phyloP scores from a whole-genome alignment of 306 rosid species.

The Biancaea sappan region DNA sequence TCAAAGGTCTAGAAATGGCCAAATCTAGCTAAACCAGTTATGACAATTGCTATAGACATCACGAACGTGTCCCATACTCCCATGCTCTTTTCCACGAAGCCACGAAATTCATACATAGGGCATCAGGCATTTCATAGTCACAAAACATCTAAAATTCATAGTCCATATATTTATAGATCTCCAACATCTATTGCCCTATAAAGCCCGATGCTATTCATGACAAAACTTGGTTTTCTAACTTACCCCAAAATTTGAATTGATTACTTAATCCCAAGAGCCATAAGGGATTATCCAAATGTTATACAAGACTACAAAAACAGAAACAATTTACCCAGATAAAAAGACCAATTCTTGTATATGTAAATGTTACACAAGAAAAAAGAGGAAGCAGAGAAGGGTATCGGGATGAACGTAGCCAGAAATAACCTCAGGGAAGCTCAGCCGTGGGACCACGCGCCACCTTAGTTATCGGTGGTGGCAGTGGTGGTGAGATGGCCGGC shows the following conservation, averaged over 20 bases:
- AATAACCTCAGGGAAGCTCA: constrained; percentile 22
- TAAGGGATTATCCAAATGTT: neutral
- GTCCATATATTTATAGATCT: neutral
- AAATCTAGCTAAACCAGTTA: neutral
- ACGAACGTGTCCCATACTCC: neutral
- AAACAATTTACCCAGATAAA: neutral
- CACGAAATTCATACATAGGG: neutral
- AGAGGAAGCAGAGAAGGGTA: neutral
- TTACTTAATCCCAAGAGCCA: neutral
- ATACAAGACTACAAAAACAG: neutral
- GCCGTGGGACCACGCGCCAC: constrained; percentile 9
- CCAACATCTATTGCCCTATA: neutral
- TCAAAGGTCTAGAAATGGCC: neutral
- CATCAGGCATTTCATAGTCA: neutral
- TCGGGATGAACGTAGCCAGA: neutral
- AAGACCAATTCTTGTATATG: neutral
- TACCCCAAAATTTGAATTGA: neutral
- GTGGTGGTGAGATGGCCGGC: neutral
- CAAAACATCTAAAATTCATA: neutral
- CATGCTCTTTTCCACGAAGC: neutral
- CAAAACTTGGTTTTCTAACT: neutral
- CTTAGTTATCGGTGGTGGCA: constrained; percentile 15
- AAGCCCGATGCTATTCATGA: neutral
- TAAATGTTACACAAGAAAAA: neutral
- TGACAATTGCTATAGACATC: neutral